Percentiles rank a stretch among this genome's conserved stretches.
Evolutionary conservation across 2,329 filamentous ascomycete species (phyloP).

Genomic region (Pyricularia pennisetigena): DNA sequence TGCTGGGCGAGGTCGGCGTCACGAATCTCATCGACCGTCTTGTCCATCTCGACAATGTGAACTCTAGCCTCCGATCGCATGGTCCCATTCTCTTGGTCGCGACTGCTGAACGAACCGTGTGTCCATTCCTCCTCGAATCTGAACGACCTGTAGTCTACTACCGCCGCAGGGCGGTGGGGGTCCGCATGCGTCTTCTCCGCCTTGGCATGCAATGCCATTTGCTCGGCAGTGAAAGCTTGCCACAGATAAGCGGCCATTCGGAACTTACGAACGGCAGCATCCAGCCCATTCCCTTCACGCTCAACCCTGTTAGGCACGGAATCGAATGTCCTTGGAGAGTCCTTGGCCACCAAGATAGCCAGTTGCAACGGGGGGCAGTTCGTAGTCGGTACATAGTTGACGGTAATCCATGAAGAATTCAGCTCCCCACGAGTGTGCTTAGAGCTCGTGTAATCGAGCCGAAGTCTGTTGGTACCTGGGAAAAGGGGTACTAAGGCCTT

Average conservation of each 20-base stretch:
- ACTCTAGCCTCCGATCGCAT: constrained; percentile 89
- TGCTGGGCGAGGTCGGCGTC: constrained; percentile 73
- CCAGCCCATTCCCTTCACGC: constrained; percentile 72
- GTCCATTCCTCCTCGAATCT: constrained; percentile 95
- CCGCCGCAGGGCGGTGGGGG: constrained; percentile 62
- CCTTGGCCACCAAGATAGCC: constrained; percentile 77
- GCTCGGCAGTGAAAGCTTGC: constrained; percentile 94
- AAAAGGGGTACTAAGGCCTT: constrained; percentile 86
- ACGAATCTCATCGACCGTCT: constrained; percentile 76
- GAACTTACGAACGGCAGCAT: constrained; percentile 79
- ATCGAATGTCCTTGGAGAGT: constrained; percentile 81
- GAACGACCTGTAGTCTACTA: constrained; percentile 42
- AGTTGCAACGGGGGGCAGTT: constrained; percentile 79
- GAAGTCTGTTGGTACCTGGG: constrained; percentile 79
- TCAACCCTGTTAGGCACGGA: constrained; percentile 64
- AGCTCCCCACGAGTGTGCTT: constrained; percentile 23
- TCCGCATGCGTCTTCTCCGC: not conserved
- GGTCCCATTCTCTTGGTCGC: constrained; percentile 58
- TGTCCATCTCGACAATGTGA: constrained; percentile 72
- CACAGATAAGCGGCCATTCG: constrained; percentile 92
- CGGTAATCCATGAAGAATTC: constrained; percentile 69
- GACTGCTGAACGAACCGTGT: constrained; percentile 65
- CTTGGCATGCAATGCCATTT: constrained; percentile 70
- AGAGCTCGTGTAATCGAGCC: constrained; percentile 79
- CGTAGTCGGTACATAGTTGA: constrained; percentile 78